Conservation (phyloP, 495 filamentous ascomycete genomes). For the Podospora fimiseda region DNA sequence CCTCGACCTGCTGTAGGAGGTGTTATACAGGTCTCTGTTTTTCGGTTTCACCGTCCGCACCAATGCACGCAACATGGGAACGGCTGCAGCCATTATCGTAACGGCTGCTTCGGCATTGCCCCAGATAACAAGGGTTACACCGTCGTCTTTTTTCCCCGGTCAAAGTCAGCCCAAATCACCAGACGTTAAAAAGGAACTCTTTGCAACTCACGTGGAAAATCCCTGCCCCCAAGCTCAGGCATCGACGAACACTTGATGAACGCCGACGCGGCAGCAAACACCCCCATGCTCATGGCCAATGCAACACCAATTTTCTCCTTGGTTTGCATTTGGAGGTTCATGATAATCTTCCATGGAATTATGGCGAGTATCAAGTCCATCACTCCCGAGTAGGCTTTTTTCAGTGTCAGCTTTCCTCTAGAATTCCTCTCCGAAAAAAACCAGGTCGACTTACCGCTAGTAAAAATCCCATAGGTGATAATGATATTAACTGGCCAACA, state of each 20-base stretch:
- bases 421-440: background rate
- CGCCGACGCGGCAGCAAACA: slow-evolving; percentile 20
- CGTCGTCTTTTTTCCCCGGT: slow-evolving; percentile 11
- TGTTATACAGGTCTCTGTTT: background rate
- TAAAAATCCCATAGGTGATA: slow-evolving; percentile 19
- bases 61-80: slow-evolving; percentile 28
- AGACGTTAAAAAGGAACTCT: background rate
- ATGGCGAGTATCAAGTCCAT: slow-evolving; percentile 23
- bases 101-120: slow-evolving; percentile 27
- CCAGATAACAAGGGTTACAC: slow-evolving; percentile 23
- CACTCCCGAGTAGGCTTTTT: slow-evolving; percentile 28
- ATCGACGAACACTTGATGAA: slow-evolving; percentile 29
- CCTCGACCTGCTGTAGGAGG: slow-evolving; percentile 3
- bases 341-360: slow-evolving; percentile 28
- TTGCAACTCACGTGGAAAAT: slow-evolving; percentile 19
- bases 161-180: background rate
- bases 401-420: background rate
- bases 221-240: slow-evolving; percentile 16
- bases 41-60: slow-evolving; percentile 13
- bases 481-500: slow-evolving; percentile 30
- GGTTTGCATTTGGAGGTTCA: slow-evolving; percentile 24
- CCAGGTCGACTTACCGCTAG: slow-evolving; percentile 14
- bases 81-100: slow-evolving; percentile 31
- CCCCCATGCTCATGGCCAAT: slow-evolving; percentile 34
- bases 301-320: slow-evolving; percentile 34